phyloP scores from a whole-genome alignment of 176 grass and related monocot genomes.

The Tillandsia fasciculata region DNA sequence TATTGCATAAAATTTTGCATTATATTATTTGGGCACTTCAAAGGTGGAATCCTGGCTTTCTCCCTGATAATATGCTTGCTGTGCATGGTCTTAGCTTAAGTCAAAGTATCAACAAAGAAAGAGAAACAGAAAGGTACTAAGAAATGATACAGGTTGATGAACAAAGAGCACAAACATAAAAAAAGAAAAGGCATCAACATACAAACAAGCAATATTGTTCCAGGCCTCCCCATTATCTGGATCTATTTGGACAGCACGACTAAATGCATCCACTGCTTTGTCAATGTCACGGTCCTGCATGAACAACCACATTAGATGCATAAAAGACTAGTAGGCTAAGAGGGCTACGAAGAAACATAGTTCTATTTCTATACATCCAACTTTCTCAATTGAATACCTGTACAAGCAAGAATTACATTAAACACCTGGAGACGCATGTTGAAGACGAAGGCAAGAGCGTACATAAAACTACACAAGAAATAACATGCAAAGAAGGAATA shows the following conservation, averaged over 20 bases:
- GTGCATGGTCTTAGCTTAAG: too few species aligned
- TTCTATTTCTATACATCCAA: neutral
- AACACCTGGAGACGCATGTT: neutral
- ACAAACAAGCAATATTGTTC: constrained; percentile 96
- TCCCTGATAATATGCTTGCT: too few species aligned
- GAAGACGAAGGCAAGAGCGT: neutral
- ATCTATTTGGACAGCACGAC: constrained; percentile 86
- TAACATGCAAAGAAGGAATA: neutral
- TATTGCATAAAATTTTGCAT: too few species aligned
- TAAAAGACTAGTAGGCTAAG: neutral
- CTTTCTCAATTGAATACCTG: neutral
- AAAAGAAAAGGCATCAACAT: constrained; percentile 22
- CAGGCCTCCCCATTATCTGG: constrained; percentile 99
- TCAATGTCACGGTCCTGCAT: constrained; percentile 75
- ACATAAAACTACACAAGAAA: neutral
- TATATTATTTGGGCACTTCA: too few species aligned
- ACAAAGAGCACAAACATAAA: neutral
- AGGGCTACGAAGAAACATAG: too few species aligned
- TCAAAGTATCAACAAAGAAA: neutral
- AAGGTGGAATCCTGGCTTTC: too few species aligned
- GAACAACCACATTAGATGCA: neutral
- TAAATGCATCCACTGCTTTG: constrained; percentile 92
- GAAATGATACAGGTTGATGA: neutral
- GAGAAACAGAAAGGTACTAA: neutral
- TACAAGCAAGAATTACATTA: neutral